Evolutionary conservation across 257 asterid genomes (phyloP).

Genomic region (Solanum sitiens): DNA sequence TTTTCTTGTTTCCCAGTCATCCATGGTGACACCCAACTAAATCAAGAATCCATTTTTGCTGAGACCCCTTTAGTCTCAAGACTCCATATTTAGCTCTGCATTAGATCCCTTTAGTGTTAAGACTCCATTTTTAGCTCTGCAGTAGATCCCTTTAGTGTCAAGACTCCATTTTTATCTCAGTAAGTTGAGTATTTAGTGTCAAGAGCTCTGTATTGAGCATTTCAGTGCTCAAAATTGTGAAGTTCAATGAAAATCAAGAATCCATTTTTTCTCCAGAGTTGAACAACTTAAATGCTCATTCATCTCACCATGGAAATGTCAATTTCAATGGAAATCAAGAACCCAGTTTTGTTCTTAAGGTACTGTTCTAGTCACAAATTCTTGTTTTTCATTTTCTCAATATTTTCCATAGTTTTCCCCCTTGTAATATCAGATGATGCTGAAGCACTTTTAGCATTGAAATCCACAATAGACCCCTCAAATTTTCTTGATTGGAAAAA

Average conservation of each 20-base stretch:
- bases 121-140: background rate
- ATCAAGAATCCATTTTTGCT: background rate
- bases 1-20: background rate
- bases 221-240: background rate
- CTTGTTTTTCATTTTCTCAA: conserved; percentile 7
- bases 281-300: background rate
- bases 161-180: background rate
- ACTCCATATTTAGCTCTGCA: background rate
- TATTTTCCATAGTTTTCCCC: conserved; percentile 12
- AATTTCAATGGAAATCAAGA: background rate
- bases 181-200: background rate
- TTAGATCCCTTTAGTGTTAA: background rate
- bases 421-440: conserved; percentile 47
- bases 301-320: background rate
- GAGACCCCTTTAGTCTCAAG: background rate
- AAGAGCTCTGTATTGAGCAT: background rate
- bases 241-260: background rate
- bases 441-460: conserved; percentile 57
- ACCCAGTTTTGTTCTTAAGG: background rate
- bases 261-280: background rate
- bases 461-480: conserved; percentile 44
- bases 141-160: background rate
- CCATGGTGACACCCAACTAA: background rate
- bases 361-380: background rate
- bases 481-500: conserved; percentile 48